A percentile compares a stretch with the other conserved stretches of the same genome.
Conservation (phyloP, 2,329 filamentous ascomycete species). For the Neofusicoccum sp. region DNA sequence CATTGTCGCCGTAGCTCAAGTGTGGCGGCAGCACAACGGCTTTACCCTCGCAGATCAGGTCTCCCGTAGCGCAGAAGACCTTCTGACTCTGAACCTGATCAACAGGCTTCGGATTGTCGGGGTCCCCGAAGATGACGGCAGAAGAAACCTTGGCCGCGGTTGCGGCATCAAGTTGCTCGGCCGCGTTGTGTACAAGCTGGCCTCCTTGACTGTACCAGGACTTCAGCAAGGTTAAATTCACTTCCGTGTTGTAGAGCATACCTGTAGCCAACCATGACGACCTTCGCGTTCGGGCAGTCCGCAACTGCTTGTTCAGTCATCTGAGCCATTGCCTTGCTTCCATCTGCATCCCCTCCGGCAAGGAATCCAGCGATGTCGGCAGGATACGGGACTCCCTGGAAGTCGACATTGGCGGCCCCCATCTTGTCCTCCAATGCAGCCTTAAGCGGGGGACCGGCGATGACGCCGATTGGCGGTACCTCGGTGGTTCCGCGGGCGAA, state of each 20-base stretch:
- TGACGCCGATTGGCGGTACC: slow-evolving; percentile 53
- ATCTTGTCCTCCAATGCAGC: slow-evolving; percentile 46
- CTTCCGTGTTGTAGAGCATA: slow-evolving; percentile 21
- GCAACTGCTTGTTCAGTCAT: slow-evolving; percentile 42
- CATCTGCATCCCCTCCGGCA: slow-evolving; percentile 43
- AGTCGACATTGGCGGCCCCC: slow-evolving; percentile 46
- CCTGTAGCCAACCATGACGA: slow-evolving; percentile 54
- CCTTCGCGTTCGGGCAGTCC: slow-evolving; percentile 50
- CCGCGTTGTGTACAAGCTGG: slow-evolving; percentile 51
- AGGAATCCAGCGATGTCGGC: slow-evolving; percentile 51
- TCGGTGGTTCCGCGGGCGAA: slow-evolving; percentile 61
- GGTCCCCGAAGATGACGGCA: slow-evolving; percentile 34
- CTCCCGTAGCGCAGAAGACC: slow-evolving; percentile 38
- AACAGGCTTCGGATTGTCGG: slow-evolving; percentile 38
- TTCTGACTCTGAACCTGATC: slow-evolving; percentile 36
- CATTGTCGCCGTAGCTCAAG: slow-evolving; percentile 38
- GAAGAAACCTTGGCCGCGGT: neutral
- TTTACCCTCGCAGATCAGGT: slow-evolving; percentile 38
- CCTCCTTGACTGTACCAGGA: slow-evolving; percentile 37
- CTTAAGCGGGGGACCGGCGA: slow-evolving; percentile 56
- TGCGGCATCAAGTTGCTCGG: neutral
- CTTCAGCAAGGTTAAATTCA: neutral
- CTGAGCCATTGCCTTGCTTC: slow-evolving; percentile 50
- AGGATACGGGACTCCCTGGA: slow-evolving; percentile 60
- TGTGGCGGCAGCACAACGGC: slow-evolving; percentile 36